Evolutionary conservation across 1,284 basidiomycete species (phyloP).

Genomic region (Dichomitus squalens): DNA sequence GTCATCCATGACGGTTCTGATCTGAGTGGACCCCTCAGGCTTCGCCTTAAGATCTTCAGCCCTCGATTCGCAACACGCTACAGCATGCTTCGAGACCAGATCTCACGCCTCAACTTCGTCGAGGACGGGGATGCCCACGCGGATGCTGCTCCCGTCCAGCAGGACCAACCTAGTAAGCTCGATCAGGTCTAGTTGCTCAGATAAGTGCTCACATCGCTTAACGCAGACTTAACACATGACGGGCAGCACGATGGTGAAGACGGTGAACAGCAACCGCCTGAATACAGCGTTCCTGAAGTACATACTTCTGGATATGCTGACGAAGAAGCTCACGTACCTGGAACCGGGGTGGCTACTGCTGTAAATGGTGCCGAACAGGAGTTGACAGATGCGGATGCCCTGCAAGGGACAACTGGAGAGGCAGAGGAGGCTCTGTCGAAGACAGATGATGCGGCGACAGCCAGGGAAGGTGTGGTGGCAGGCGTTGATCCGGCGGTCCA

Average conservation of each 20-base stretch:
- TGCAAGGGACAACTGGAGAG: neutral
- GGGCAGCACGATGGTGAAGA: neutral
- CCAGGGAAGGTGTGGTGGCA: neutral
- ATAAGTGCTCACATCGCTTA: neutral
- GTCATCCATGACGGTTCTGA: slow-evolving; percentile 69
- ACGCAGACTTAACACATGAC: neutral
- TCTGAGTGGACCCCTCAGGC: slow-evolving; percentile 62
- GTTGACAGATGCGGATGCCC: neutral
- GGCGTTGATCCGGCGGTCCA: neutral
- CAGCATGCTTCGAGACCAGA: slow-evolving; percentile 60
- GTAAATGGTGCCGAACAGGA: neutral
- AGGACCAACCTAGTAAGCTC: slow-evolving; percentile 5
- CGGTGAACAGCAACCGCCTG: neutral
- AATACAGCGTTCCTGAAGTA: neutral
- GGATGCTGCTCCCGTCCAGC: neutral
- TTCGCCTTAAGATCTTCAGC: slow-evolving; percentile 50
- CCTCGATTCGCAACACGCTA: slow-evolving; percentile 73
- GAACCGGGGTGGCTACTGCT: too few relatives aligned
- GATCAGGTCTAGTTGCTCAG: neutral
- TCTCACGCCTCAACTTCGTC: slow-evolving; percentile 46
- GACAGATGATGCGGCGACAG: neutral
- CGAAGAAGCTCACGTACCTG: neutral
- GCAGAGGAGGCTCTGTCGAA: too few relatives aligned
- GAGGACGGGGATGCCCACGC: slow-evolving; percentile 26
- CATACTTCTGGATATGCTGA: neutral